Evolutionary conservation across 176 grass and related monocot species (phyloP), one percentile per base, ranked within the genome.

Genomic region (Otatea glauca): DNA sequence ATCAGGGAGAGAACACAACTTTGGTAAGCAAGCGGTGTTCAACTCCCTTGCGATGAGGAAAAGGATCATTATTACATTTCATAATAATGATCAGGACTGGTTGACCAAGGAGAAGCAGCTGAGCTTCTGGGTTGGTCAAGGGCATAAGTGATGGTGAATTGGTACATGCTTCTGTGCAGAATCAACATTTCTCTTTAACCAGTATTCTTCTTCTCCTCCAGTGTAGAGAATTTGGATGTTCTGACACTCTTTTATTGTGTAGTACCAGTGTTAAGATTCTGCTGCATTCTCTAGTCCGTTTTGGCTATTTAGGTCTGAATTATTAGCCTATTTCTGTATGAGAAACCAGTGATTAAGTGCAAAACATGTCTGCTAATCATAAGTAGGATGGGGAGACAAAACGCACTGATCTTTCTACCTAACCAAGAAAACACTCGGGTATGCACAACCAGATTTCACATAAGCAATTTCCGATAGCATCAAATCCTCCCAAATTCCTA

Each of bases 1-100:
- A 81, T 96, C 51, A 87, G 77, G 73, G 83, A 92, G 49, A 81
- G 63, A 27, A 68, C 76, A 35, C 83, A 75, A 41, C 69, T 86
- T 74, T 89, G 88, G 85, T 87, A 58, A 87, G 38, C 38, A 69
- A 17, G 56, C 24, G 62, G 71, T 63, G 69, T 51, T 3, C 24
- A 20, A 12, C 43, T 38, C 55, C 65, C 17, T 77, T 32, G 23
- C 17, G 41, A 5, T 65, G 59, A 55, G 16, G 44, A 51, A 64
- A 83, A 44, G 53, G 25, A 27, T 2, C 2, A 8, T 38, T n/a
- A n/a, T n/a, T n/a, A 6, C 42, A 17, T 69, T 23, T 63, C 74
- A 21, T 20, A 38, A 54, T 34, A 47, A 1, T 48, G 9, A 5
- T 80, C 55, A 72, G 82, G 48, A 83, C 21, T 69, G 25, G 65